phyloP scores from a whole-genome alignment of 2,329 filamentous ascomycete species.

The Microsporum canis region DNA sequence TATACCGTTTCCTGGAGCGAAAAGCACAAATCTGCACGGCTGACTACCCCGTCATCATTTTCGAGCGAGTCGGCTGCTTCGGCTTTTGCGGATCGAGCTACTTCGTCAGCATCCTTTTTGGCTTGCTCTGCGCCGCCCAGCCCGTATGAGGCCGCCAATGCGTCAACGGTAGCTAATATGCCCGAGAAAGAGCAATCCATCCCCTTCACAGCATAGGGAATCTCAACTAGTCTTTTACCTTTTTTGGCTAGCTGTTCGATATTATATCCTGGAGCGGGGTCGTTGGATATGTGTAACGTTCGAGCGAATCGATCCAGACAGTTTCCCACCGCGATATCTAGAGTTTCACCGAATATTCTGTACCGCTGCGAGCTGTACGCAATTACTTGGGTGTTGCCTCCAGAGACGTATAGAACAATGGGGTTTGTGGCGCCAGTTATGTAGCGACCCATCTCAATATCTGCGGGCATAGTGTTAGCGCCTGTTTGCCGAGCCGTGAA shows the following conservation, averaged over 20 bases:
- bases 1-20: conserved; percentile 90
- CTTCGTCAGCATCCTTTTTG: conserved; percentile 39
- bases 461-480: conserved; percentile 20
- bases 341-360: conserved; percentile 92
- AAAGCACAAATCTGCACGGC: conserved; percentile 79
- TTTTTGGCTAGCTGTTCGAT: conserved; percentile 87
- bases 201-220: conserved; percentile 93
- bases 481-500: neutral
- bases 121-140: conserved; percentile 29
- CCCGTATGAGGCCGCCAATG: conserved; percentile 51
- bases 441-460: conserved; percentile 94
- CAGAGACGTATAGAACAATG: conserved; percentile 88
- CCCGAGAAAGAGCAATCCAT: conserved; percentile 98
- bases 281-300: conserved; percentile 82
- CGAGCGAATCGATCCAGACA: conserved; percentile 92
- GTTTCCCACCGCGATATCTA: conserved; percentile 96
- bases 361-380: conserved; percentile 91
- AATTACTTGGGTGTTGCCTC: conserved; percentile 96
- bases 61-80: conserved; percentile 14
- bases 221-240: conserved; percentile 60
- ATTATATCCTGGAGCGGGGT: conserved; percentile 94
- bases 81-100: conserved; percentile 4
- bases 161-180: conserved; percentile 73
- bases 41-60: conserved; percentile 36
- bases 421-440: conserved; percentile 87